Conservation (phyloP, 805 yeast genomes). For the Lipomyces sp. region DNA sequence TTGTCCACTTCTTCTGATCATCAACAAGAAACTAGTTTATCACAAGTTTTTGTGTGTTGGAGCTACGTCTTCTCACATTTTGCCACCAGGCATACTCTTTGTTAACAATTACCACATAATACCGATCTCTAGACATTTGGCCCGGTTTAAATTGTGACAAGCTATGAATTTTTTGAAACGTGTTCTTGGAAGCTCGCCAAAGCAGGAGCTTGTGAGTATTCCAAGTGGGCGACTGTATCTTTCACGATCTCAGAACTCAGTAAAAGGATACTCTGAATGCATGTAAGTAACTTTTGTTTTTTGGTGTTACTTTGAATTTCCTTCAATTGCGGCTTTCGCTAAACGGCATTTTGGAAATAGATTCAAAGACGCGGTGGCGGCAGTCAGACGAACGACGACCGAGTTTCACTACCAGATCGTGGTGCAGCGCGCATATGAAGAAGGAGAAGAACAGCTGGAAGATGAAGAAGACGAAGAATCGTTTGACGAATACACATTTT, state of each 20-base stretch:
- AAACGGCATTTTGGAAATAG: conserved; percentile 42
- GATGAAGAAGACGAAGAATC: conserved; percentile 53
- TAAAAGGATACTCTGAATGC: conserved; percentile 80
- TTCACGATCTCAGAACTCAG: conserved; percentile 74
- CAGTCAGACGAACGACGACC: conserved; percentile 68
- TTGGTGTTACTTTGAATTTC: neutral
- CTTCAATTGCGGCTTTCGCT: neutral
- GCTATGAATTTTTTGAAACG: conserved; percentile 74
- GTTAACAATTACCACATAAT: neutral
- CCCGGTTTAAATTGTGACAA: neutral
- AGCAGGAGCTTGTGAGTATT: conserved; percentile 63
- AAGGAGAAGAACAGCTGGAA: conserved; percentile 60
- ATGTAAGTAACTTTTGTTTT: conserved; percentile 39
- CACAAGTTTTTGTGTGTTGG: neutral
- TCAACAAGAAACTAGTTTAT: neutral
- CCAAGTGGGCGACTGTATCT: conserved; percentile 81
- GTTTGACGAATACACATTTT: conserved; percentile 71
- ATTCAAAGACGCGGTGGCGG: conserved; percentile 77
- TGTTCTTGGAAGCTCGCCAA: conserved; percentile 60
- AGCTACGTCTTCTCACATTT: neutral
- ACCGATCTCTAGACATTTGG: neutral
- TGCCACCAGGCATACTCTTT: neutral
- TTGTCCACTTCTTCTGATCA: neutral
- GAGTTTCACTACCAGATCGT: conserved; percentile 72
- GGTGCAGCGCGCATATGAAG: conserved; percentile 69